Evolutionary conservation across 148 eudicot species (phyloP).

Genomic region (Rhododendron kiyosumense): DNA sequence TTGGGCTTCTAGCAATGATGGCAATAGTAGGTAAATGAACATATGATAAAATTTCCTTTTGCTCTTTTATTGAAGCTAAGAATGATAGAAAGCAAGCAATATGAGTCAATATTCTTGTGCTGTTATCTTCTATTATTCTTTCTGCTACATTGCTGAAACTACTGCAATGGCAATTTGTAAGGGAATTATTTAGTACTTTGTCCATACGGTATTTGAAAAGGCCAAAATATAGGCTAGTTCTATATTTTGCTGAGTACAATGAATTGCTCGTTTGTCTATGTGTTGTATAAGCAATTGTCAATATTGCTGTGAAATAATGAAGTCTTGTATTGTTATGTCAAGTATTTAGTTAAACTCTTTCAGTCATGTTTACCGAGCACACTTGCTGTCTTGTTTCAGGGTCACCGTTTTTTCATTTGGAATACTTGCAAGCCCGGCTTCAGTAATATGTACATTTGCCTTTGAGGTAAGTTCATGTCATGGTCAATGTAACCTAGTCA

Average conservation of each 20-base stretch:
- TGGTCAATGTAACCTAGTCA: neutral
- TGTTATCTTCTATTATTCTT: neutral
- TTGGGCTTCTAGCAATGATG: neutral
- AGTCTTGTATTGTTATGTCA: neutral
- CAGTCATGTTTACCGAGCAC: neutral
- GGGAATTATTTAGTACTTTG: neutral
- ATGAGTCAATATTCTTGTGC: neutral
- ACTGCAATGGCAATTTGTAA: neutral
- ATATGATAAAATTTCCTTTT: neutral
- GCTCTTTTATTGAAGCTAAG: neutral
- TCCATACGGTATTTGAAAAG: neutral
- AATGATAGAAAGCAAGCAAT: neutral
- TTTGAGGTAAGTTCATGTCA: slow-evolving; percentile 34
- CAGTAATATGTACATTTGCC: slow-evolving; percentile 36
- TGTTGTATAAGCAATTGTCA: neutral
- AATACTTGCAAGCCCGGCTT: slow-evolving; percentile 39
- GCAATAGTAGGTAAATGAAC: neutral
- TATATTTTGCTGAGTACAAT: neutral
- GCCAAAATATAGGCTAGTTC: neutral
- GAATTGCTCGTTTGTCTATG: neutral
- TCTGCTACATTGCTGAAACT: neutral
- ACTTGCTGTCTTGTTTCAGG: slow-evolving; percentile 28
- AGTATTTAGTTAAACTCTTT: neutral
- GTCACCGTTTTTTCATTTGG: slow-evolving; percentile 46
- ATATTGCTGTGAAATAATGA: slow-evolving; percentile 4